These are phyloP conservation scores for Ocimum tenuiflorum DNA, from an alignment of 257 asterid genomes.

Conservation along the genomic window DNA sequence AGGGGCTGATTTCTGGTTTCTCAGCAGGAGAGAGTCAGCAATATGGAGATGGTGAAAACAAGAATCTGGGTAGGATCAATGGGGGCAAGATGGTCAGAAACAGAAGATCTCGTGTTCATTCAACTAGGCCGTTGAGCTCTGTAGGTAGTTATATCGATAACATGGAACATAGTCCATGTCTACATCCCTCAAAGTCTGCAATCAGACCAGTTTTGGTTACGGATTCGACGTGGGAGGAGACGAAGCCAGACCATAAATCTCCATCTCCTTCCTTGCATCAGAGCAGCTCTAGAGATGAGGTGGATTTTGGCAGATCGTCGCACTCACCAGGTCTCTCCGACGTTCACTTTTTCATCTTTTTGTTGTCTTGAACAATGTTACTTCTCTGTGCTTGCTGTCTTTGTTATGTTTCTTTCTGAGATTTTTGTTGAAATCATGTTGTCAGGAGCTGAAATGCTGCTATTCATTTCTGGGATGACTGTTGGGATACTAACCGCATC, in stretches of 20 bases:
- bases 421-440: too few relatives aligned
- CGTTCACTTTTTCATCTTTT: too few relatives aligned
- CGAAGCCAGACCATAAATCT: too few relatives aligned
- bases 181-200: slow-evolving; percentile 21
- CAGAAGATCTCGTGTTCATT: slow-evolving; percentile 8
- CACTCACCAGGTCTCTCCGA: slow-evolving; percentile 30
- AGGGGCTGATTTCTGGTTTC: background rate
- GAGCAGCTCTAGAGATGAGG: slow-evolving; percentile 10
- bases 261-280: slow-evolving; percentile 7
- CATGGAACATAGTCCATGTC: background rate
- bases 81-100: slow-evolving; percentile 23
- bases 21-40: slow-evolving; percentile 14
- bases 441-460: slow-evolving; percentile 42
- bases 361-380: too few relatives aligned
- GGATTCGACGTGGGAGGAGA: too few relatives aligned
- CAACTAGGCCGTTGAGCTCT: slow-evolving; percentile 20
- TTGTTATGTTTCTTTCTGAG: too few relatives aligned
- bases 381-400: too few relatives aligned
- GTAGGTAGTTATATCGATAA: slow-evolving; percentile 22
- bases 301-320: background rate
- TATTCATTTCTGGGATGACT: slow-evolving; percentile 49
- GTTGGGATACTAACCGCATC: slow-evolving; percentile 48
- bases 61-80: slow-evolving; percentile 6
- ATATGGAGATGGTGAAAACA: slow-evolving; percentile 19
- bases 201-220: slow-evolving; percentile 31